These are phyloP conservation scores for Syzygium malaccense DNA, from an alignment of 441 rosid genomes.

Conservation along the genomic window DNA sequence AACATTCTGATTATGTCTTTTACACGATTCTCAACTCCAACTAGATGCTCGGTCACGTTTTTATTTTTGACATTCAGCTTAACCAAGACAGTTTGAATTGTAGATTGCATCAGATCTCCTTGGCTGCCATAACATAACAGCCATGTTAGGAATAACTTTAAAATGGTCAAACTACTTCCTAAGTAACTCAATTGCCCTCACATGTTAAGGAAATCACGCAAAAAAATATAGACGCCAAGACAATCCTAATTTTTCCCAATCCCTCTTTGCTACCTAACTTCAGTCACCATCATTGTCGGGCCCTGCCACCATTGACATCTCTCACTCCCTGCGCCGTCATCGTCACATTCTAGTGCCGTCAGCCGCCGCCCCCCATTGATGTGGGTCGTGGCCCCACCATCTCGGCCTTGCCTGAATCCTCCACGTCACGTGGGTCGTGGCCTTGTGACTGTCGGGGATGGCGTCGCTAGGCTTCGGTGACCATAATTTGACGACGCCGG, in stretches of 20 bases:
- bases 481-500: rapidly evolving
- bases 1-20: background rate
- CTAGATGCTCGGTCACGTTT: background rate
- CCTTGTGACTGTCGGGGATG: background rate
- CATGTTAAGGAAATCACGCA: background rate
- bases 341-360: background rate
- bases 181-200: too few relatives aligned
- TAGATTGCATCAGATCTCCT: rapidly evolving
- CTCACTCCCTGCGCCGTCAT: background rate
- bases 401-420: background rate
- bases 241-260: rapidly evolving
- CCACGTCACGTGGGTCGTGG: background rate
- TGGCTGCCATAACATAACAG: background rate
- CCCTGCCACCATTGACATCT: background rate
- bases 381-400: background rate
- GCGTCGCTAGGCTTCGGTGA: background rate
- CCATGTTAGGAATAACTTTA: background rate
- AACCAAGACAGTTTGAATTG: background rate
- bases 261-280: background rate
- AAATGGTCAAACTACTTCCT: background rate
- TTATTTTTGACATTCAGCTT: rapidly evolving
- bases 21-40: background rate
- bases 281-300: background rate
- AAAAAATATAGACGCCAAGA: background rate
- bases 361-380: rapidly evolving